Evolutionary conservation across 176 grass and related monocot genomes (phyloP).

Genomic region (Leersia perrieri): DNA sequence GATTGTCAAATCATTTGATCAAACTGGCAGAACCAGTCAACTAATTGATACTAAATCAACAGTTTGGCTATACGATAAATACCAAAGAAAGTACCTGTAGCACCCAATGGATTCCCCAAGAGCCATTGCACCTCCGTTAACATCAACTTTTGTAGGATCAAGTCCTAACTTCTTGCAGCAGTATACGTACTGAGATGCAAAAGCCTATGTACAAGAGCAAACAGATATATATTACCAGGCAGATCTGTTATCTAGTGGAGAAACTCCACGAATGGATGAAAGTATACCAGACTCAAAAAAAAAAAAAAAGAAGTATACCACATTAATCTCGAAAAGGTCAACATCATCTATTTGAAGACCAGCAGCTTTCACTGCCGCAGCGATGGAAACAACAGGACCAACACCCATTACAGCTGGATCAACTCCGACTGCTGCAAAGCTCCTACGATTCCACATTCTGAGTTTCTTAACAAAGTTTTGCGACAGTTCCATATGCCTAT

Average conservation of each 20-base stretch:
- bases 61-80: too few relatives aligned
- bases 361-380: slow-evolving; percentile 88
- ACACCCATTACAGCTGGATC: slow-evolving; percentile 91
- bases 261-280: too few relatives aligned
- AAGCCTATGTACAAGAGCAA: slow-evolving; percentile 43
- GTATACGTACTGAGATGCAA: slow-evolving; percentile 87
- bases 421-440: slow-evolving; percentile 85
- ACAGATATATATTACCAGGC: not conserved
- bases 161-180: slow-evolving; percentile 81
- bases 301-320: too few relatives aligned
- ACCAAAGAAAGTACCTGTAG: too few relatives aligned
- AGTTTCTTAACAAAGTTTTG: too few relatives aligned
- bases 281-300: too few relatives aligned
- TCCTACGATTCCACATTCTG: too few relatives aligned
- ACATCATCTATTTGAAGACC: slow-evolving; percentile 88
- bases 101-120: slow-evolving; percentile 85
- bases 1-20: not conserved
- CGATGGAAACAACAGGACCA: slow-evolving; percentile 87
- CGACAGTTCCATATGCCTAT: too few relatives aligned
- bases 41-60: slow-evolving; percentile 12
- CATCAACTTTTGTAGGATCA: too few relatives aligned
- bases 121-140: too few relatives aligned
- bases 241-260: too few relatives aligned
- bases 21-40: not conserved
- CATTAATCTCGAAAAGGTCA: slow-evolving; percentile 93